A percentile compares a stretch with the other conserved stretches of the same genome.
These are phyloP conservation scores for Xerocomus nothofagi DNA, from an alignment of 1,284 basidiomycete species.

Conservation along the genomic window DNA sequence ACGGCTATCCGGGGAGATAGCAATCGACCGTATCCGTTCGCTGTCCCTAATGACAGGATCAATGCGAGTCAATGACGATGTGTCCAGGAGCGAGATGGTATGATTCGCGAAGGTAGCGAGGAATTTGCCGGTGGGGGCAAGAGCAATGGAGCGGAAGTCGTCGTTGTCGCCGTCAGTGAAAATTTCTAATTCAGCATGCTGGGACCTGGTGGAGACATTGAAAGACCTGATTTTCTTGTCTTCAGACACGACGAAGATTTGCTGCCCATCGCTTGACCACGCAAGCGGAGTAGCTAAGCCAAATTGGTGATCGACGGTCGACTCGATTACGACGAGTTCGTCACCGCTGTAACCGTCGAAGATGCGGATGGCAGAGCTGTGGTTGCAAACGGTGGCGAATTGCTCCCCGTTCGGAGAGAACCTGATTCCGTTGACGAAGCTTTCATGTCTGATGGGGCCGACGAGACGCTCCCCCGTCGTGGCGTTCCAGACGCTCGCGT, in stretches of 20 bases:
- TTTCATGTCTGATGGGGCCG: too few relatives aligned
- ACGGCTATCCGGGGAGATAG: background rate
- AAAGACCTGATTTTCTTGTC: background rate
- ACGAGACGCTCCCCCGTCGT: too few relatives aligned
- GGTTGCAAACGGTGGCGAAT: too few relatives aligned
- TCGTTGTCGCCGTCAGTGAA: too few relatives aligned
- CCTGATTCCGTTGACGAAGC: too few relatives aligned
- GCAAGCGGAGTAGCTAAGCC: background rate
- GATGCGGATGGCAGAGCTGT: too few relatives aligned
- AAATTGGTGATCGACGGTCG: too few relatives aligned
- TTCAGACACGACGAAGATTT: accelerated
- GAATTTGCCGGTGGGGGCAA: background rate
- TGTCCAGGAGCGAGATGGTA: background rate
- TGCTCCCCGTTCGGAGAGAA: too few relatives aligned
- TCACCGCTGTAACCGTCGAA: too few relatives aligned
- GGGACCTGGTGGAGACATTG: background rate
- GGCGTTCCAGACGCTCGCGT: too few relatives aligned
- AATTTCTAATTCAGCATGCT: background rate
- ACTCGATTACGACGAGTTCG: too few relatives aligned
- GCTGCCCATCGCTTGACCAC: background rate
- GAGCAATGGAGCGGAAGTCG: background rate
- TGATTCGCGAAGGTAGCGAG: background rate
- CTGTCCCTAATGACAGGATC: background rate
- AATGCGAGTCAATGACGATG: background rate
- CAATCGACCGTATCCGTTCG: background rate